Percentiles rank a stretch among this genome's conserved stretches.
These are phyloP conservation scores for Neurospora crassa DNA, from an alignment of 2,329 filamentous ascomycete species.

Conservation along the genomic window DNA sequence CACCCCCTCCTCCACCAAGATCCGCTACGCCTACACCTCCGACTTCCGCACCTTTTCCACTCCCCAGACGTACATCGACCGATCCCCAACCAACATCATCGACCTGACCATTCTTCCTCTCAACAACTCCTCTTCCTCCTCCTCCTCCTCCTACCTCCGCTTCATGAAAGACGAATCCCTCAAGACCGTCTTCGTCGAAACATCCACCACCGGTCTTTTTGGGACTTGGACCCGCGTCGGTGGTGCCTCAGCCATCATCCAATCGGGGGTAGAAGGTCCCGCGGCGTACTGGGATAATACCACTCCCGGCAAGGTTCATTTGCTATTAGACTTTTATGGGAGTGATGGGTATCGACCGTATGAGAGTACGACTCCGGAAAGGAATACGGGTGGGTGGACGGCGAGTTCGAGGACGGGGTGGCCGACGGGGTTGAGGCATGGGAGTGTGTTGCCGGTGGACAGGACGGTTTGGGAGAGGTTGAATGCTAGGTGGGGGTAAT, in stretches of 20 bases:
- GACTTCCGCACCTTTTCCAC: conserved; percentile 44
- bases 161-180: conserved; percentile 47
- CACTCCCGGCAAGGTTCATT: conserved; percentile 29
- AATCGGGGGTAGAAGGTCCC: conserved; percentile 33
- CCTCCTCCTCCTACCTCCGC: conserved; percentile 34
- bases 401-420: conserved; percentile 32
- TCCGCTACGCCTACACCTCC: conserved; percentile 44
- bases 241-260: conserved; percentile 31
- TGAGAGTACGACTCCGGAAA: conserved; percentile 32
- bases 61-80: conserved; percentile 41
- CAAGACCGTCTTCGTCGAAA: conserved; percentile 42
- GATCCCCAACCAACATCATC: conserved; percentile 37
- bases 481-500: conserved; percentile 25
- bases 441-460: conserved; percentile 39
- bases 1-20: conserved; percentile 31
- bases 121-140: conserved; percentile 16
- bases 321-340: conserved; percentile 41
- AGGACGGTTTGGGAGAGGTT: conserved; percentile 32
- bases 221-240: conserved; percentile 41
- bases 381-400: conserved; percentile 33
- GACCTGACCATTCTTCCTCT: conserved; percentile 47
- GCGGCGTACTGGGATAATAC: conserved; percentile 35
- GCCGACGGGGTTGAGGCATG: conserved; percentile 40
- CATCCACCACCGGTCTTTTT: conserved; percentile 37
- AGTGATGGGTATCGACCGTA: conserved; percentile 40